phyloP scores from a whole-genome alignment of 2,329 filamentous ascomycete genomes.

The Beauveria australis region DNA sequence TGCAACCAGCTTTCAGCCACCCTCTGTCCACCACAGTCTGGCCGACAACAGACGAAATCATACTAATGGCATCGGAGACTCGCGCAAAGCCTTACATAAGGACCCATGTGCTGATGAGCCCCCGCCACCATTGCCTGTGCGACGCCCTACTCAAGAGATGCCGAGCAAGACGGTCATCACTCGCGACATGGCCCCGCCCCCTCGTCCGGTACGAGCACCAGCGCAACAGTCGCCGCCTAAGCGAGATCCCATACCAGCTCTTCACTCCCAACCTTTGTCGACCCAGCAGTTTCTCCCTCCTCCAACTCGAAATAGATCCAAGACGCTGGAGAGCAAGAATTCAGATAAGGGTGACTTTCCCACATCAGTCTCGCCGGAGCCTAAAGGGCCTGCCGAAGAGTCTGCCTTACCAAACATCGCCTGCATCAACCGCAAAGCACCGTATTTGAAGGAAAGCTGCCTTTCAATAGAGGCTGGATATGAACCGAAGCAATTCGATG shows the following conservation, averaged over 20 bases:
- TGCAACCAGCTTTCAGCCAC: constrained; percentile 37
- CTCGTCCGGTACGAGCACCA: constrained; percentile 33
- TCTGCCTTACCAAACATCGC: constrained; percentile 77
- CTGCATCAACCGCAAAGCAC: constrained; percentile 75
- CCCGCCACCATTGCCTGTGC: constrained; percentile 41
- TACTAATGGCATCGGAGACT: constrained; percentile 34
- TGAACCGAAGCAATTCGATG: constrained; percentile 76
- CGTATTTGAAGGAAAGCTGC: constrained; percentile 62
- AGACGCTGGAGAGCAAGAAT: constrained; percentile 31
- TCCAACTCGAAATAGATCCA: constrained; percentile 24
- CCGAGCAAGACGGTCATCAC: background rate
- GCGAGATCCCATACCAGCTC: background rate
- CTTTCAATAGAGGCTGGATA: constrained; percentile 76
- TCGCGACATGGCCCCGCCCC: constrained; percentile 14
- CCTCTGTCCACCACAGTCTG: constrained; percentile 41
- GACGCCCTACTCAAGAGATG: constrained; percentile 30
- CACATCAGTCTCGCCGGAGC: constrained; percentile 17
- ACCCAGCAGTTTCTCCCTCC: constrained; percentile 23
- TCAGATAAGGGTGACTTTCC: constrained; percentile 15
- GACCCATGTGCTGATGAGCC: constrained; percentile 35
- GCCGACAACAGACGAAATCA: constrained; percentile 37
- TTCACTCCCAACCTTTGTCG: constrained; percentile 12
- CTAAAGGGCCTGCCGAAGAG: constrained; percentile 40
- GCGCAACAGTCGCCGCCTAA: background rate
- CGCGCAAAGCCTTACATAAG: constrained; percentile 27